These are phyloP conservation scores for Waltergamsia citrina DNA, from an alignment of 2,329 filamentous ascomycete genomes.

Conservation along the genomic window DNA sequence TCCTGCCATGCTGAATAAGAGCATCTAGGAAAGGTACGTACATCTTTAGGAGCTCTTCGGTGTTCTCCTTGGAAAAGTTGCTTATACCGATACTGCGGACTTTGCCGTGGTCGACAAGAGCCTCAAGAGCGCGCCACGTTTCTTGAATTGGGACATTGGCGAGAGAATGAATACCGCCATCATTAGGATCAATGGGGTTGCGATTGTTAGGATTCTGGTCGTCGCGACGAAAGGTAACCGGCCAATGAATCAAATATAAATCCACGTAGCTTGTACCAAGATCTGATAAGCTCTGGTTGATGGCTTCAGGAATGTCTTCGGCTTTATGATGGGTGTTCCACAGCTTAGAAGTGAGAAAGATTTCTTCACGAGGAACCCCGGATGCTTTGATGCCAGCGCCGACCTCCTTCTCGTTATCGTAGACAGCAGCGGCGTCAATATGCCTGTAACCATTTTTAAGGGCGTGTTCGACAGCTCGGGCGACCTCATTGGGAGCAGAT, in stretches of 20 bases:
- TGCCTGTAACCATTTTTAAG: conserved; percentile 27
- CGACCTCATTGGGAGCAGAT: too few species aligned
- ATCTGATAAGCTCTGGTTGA: conserved; percentile 36
- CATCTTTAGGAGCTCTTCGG: conserved; percentile 34
- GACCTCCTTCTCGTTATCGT: conserved; percentile 30
- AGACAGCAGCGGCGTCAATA: conserved; percentile 32
- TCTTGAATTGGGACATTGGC: conserved; percentile 38
- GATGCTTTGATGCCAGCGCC: conserved; percentile 27
- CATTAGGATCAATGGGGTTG: conserved; percentile 29
- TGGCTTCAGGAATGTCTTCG: conserved; percentile 32
- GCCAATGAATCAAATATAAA: conserved; percentile 36
- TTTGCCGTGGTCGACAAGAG: conserved; percentile 25
- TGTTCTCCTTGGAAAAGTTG: conserved; percentile 33
- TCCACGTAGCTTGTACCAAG: conserved; percentile 40
- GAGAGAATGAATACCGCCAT: conserved; percentile 55
- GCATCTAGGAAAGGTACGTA: too few species aligned
- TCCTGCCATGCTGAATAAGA: too few species aligned
- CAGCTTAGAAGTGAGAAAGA: conserved; percentile 49
- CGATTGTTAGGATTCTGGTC: too few species aligned
- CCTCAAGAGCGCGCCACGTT: conserved; percentile 29
- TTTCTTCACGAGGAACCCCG: conserved; percentile 24
- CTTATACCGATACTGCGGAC: conserved; percentile 37
- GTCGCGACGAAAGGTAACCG: conserved; percentile 44
- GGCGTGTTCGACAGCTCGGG: conserved; percentile 18
- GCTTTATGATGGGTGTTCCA: conserved; percentile 46